Evolutionary conservation across 2,329 filamentous ascomycete genomes (phyloP).

Genomic region (Paramyrothecium sp.): DNA sequence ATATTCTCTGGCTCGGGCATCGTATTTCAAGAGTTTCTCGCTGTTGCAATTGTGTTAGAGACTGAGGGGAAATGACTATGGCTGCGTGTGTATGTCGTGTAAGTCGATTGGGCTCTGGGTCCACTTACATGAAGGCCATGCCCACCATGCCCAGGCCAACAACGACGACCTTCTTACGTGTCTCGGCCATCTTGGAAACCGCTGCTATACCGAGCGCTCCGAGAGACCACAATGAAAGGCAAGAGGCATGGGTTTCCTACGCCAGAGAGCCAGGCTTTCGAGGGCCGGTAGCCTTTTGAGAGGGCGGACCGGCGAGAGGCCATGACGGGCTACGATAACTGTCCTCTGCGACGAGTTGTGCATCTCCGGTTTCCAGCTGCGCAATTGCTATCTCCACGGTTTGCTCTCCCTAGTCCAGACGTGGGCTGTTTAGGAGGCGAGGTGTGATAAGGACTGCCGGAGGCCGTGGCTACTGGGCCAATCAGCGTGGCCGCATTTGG

Average conservation of each 20-base stretch:
- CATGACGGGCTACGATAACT: background rate
- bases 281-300: background rate
- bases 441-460: background rate
- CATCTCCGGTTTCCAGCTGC: background rate
- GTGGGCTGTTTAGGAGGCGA: background rate
- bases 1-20: conserved; percentile 72
- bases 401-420: background rate
- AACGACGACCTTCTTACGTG: conserved; percentile 68
- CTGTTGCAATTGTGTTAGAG: conserved; percentile 38
- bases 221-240: background rate
- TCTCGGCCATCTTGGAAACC: background rate
- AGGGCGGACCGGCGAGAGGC: background rate
- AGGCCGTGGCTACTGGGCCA: background rate
- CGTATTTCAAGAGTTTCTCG: conserved; percentile 85
- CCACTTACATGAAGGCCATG: conserved; percentile 78
- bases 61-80: background rate
- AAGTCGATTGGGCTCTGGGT: background rate
- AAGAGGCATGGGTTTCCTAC: background rate
- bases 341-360: background rate
- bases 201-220: background rate
- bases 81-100: background rate
- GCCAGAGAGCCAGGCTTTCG: background rate
- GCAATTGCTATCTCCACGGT: background rate
- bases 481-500: background rate
- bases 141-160: conserved; percentile 92